Evolutionary conservation across 1,284 basidiomycete species (phyloP), one percentile per base, ranked within the genome.

Genomic region (Puccinia hordei): DNA sequence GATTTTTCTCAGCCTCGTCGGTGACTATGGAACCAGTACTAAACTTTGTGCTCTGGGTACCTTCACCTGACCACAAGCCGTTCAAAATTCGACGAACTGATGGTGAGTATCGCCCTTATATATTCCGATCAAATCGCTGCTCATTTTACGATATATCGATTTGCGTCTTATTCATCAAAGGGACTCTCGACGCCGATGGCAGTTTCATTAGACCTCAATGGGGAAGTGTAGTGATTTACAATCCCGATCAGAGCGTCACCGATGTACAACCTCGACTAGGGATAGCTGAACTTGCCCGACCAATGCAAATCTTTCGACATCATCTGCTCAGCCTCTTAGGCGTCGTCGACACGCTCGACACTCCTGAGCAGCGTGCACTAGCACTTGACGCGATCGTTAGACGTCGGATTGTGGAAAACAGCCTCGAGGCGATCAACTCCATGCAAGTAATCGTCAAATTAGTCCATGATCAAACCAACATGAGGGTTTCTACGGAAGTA

Each of bases 191-290:
- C 30, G 22, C 24, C 2, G 41, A 83, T 12, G 81, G 81, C 1
- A 90, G 92, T 12, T 99, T 98, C 88, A 89, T 98, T 33, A 88
- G 97, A 0, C 96, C 97, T 0, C 96, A 98, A 86, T 97, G 94
- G 91, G 96, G 97, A 57, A 92, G 94, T 19, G 92, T 99, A 68
- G 89, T 92, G 76, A 89, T 98, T 73, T 87, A 91, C 83, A 94
- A 97, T 84, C 89, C 90, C 38, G 87, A 87, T 9, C 35, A 85
- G 41, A 38, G 1, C 1, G 8, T 6, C 41, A 80, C 81, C 73
- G 84, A 80, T 83, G 84, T 82, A 81, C 83, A 46, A 84, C 35
- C 5, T 46, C 61, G 61, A n/a, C 49, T 33, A 53, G 83, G 87
- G 13, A 73, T 84, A 0, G 66, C 81, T 2, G 46, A 79, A 0